Evolutionary conservation across 768 basidiomycete genomes (phyloP), one percentile per base, ranked within the genome.

Genomic region (Chalciporus pseudorubinellus): DNA sequence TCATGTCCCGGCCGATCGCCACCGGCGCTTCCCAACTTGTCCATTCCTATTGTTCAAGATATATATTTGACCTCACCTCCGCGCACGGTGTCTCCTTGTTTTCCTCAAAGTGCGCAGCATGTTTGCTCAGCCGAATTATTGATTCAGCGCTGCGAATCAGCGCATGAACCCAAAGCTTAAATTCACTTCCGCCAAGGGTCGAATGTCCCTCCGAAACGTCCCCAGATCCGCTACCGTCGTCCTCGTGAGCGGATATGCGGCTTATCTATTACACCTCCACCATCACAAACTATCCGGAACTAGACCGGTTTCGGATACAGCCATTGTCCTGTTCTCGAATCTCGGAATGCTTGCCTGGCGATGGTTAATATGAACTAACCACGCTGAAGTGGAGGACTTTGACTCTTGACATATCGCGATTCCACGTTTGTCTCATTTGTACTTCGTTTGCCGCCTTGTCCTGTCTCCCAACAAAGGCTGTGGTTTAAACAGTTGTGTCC

Each of bases 231-330:
- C 49, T 43, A 48, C 21, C 50, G 52, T 8, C 39, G 19, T 41
- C 41, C 36, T 53, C 29, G 48, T 52, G 65, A 59, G 51, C 56
- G 46, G 12, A 47, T 45, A 56, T 45, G 41, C 50, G 51, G 46
- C 33, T 51, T 43, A 64, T 64, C 59, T 48, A 54, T 62, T 44
- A 43, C 50, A 57, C 48, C 45, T 50, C 39, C 42, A 39, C 43
- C 45, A 31, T 40, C 52, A 46, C 51, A 39, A 49, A n/a, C 46
- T 50, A 52, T 58, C 22, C 65, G 66, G 66, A 62, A 55, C 67
- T 70, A 69, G 58, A 60, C 65, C 67, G 67, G 69, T 69, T 69
- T 70, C 69, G 67, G 67, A 67, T 59, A 55, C 66, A 59, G 39
- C 43, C 67, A 63, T 69, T 70, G 65, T 70, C 62, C 55, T 41